Conservation (phyloP, 2,329 filamentous ascomycete genomes). For the Aspergillus cejpii region DNA sequence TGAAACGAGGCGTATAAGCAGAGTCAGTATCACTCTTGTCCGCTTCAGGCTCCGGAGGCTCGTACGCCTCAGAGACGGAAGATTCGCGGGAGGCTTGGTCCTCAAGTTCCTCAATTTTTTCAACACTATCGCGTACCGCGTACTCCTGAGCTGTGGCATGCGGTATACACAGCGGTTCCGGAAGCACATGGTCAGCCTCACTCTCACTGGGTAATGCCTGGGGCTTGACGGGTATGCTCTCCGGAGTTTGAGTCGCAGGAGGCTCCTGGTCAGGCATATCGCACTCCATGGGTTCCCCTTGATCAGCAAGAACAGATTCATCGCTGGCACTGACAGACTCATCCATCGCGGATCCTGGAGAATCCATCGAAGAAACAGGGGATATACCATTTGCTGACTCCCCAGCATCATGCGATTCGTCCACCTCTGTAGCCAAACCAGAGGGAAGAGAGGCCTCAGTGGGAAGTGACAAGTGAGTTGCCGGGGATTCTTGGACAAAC, state of each 20-base stretch:
- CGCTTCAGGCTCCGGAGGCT: slow-evolving; percentile 46
- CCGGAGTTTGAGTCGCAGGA: background rate
- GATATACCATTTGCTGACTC: slow-evolving; percentile 12
- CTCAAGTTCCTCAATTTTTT: slow-evolving; percentile 9
- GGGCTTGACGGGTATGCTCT: slow-evolving; percentile 3
- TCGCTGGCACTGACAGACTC: slow-evolving; percentile 26
- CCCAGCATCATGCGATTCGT: slow-evolving; percentile 5
- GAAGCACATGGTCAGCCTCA: slow-evolving; percentile 6
- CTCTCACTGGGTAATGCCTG: slow-evolving; percentile 2
- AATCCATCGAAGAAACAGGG: slow-evolving; percentile 25
- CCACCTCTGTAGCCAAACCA: slow-evolving; percentile 9
- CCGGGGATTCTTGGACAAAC: background rate
- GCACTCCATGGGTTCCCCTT: slow-evolving; percentile 8
- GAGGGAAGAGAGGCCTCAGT: background rate
- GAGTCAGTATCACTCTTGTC: slow-evolving; percentile 23
- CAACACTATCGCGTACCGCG: slow-evolving; percentile 1
- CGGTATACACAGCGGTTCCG: slow-evolving; percentile 4
- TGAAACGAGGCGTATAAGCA: slow-evolving; percentile 39
- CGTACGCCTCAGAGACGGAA: slow-evolving; percentile 48
- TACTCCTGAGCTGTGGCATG: slow-evolving; percentile 6
- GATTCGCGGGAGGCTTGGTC: slow-evolving; percentile 23
- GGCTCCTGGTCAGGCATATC: background rate
- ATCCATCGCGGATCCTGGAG: slow-evolving; percentile 34
- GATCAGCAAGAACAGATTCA: slow-evolving; percentile 13
- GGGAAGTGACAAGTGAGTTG: background rate